Evolutionary conservation across 164 flowering plant genomes (phyloP).

Genomic region (Sedum album): DNA sequence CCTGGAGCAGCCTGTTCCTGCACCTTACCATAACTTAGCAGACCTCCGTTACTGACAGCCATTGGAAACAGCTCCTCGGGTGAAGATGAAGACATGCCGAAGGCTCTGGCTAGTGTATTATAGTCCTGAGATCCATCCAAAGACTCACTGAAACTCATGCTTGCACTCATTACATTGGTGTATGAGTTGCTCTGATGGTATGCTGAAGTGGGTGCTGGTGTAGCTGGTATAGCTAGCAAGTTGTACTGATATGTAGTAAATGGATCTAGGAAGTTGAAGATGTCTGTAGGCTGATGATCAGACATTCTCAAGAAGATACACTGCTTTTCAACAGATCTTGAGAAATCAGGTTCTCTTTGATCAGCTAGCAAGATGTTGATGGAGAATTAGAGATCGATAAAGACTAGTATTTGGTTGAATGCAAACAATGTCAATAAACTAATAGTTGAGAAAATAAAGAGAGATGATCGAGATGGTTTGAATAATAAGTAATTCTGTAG

Average conservation of each 20-base stretch:
- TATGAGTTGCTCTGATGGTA: background rate
- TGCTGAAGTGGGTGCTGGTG: background rate
- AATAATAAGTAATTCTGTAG: background rate
- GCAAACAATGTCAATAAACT: background rate
- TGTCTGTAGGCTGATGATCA: background rate
- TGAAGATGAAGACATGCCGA: slow-evolving; percentile 4
- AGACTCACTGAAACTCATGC: slow-evolving; percentile 4
- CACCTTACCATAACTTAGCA: background rate
- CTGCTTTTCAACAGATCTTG: background rate
- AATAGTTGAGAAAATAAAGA: background rate
- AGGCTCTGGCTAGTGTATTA: slow-evolving; percentile 4
- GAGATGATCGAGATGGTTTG: background rate
- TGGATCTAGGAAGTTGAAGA: background rate
- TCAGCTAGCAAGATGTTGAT: no score
- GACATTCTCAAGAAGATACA: background rate
- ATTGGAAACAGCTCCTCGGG: background rate
- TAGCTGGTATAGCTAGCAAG: background rate
- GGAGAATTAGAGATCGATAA: no score
- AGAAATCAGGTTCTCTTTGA: background rate
- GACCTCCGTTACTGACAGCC: background rate
- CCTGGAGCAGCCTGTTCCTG: no score
- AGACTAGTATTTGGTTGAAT: no score
- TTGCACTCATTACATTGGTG: background rate
- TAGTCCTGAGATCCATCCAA: slow-evolving; percentile 10
- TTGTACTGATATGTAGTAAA: background rate